A percentile compares a stretch with the other conserved stretches of the same genome.
phyloP scores from a whole-genome alignment of 352 stramenopile genomes.

The Phytopythium boreale region DNA sequence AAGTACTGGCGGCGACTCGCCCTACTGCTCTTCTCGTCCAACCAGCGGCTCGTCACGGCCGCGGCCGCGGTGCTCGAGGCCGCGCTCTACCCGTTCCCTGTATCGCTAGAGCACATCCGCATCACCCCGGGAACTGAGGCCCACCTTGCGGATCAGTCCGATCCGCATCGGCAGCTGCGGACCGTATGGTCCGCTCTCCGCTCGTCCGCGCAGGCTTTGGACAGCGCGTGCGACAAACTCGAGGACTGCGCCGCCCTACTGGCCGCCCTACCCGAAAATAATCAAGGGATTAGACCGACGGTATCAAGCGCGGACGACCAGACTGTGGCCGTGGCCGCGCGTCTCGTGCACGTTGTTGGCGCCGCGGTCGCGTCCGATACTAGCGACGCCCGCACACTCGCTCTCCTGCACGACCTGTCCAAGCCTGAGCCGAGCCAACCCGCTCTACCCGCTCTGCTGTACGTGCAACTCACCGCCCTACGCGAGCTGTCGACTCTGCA shows the following conservation, averaged over 20 bases:
- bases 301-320: background rate
- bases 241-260: conserved; percentile 21
- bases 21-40: conserved; percentile 21
- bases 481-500: background rate
- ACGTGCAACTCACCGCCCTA: background rate
- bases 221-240: conserved; percentile 20
- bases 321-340: conserved; percentile 6
- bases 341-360: conserved; percentile 12
- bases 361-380: background rate
- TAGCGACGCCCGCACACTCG: background rate
- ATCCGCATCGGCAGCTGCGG: background rate
- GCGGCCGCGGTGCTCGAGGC: conserved; percentile 18
- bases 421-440: background rate
- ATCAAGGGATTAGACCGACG: conserved; percentile 6
- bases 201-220: conserved; percentile 15
- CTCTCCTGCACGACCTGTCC: background rate
- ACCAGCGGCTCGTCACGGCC: conserved; percentile 15
- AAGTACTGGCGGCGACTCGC: conserved; percentile 21
- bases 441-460: background rate
- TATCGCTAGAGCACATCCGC: background rate
- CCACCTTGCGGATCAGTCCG: background rate
- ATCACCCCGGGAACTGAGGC: background rate
- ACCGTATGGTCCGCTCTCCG: conserved; percentile 14
- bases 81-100: background rate
- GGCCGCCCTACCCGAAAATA: background rate